Evolutionary conservation across 1,139 yeast species (phyloP), one percentile per base, ranked within the genome.

Genomic region (Lodderomyces jiufengensis): DNA sequence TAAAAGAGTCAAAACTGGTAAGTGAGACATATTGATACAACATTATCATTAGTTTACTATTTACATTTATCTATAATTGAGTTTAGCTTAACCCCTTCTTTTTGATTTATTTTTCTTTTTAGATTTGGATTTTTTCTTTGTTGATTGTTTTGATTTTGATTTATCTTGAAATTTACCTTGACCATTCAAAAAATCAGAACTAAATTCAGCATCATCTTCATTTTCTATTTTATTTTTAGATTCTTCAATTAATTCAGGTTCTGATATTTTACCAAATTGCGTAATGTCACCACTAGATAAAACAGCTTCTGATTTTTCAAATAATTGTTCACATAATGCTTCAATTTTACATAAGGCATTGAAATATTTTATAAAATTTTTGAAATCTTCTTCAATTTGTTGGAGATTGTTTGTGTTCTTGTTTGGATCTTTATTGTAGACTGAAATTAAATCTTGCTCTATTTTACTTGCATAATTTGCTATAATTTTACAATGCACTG

Each of bases 261-360:
- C 25, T 2, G 21, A 12, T n/a, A 9, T 23, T 23, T 24, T 24
- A 13, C 37, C 41, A 9, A 33, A 36, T 5, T 34, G 37, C 4
- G 38, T 36, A n/a, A 41, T 31, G 13, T 40, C 34, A 5, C 59
- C 61, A 1, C 47, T 46, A 4, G 59, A 44, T 2, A 57, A 48
- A 3, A 51, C 41, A 3, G 48, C 43, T 35, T 62, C 66, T 37
- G 61, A 54, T 30, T 45, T 51, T 11, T 49, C 55, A 41, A 60
- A 62, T 27, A 61, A 40, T 4, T 41, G 28, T 36, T 59, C 63
- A 1, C 64, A 64, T 27, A 62, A 44, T 31, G 44, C 46, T 32
- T 60, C 66, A n/a, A 62, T 47, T 37, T 60, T 60, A 42, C 66
- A 55, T 26, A 61, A 43, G 1, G 57, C 48, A 36, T 62, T 61